These are phyloP conservation scores for Oehlia diaphana DNA, from an alignment of 192 early-diverging fungal species.

Conservation along the genomic window DNA sequence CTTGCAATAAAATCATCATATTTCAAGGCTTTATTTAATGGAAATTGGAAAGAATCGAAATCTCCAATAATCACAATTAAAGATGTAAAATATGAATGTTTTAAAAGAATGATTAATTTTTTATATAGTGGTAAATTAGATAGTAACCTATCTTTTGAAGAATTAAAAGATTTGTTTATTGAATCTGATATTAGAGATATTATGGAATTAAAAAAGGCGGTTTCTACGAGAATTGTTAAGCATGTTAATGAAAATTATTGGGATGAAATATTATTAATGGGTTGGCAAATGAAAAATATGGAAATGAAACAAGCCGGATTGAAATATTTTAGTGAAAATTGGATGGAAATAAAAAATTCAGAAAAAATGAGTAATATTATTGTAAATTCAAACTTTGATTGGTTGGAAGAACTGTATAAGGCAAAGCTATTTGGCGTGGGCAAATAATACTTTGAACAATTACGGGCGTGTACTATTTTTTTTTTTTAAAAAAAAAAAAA, in stretches of 20 bases:
- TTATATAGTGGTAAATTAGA: conserved; percentile 29
- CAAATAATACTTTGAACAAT: too few relatives aligned
- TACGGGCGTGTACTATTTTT: too few relatives aligned
- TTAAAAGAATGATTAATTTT: conserved; percentile 22
- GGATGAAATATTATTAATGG: conserved; percentile 25
- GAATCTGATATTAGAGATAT: conserved; percentile 24
- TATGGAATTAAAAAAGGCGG: background rate
- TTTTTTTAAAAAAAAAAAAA: too few relatives aligned
- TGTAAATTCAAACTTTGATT: background rate
- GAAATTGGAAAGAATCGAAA: conserved; percentile 23
- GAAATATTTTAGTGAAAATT: conserved; percentile 9
- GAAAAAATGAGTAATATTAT: conserved; percentile 16
- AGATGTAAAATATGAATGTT: conserved; percentile 14
- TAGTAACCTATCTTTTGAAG: conserved; percentile 6
- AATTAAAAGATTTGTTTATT: conserved; percentile 14
- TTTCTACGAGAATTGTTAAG: background rate
- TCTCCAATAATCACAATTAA: conserved; percentile 15
- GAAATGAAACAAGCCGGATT: conserved; percentile 15
- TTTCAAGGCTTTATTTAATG: conserved; percentile 24
- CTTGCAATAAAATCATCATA: conserved; percentile 25
- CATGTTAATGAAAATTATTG: conserved; percentile 16
- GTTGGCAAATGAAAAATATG: conserved; percentile 12
- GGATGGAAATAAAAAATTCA: conserved; percentile 13
- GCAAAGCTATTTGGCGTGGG: background rate
- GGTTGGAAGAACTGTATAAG: background rate